Evolutionary conservation across 2,329 filamentous ascomycete species (phyloP), one percentile per base, ranked within the genome.

Genomic region (Nigrograna mackinnonii): DNA sequence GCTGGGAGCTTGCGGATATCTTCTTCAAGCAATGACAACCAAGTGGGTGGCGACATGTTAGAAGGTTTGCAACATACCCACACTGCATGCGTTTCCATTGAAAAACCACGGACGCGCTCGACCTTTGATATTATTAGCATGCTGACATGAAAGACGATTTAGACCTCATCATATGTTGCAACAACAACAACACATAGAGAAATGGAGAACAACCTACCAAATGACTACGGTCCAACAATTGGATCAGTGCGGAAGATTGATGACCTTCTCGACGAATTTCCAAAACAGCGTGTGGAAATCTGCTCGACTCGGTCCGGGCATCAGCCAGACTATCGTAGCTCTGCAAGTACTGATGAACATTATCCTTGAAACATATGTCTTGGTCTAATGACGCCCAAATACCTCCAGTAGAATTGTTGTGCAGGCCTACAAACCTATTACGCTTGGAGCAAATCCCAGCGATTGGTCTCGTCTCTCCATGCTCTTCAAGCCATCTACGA

Each of bases 1-100:
- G 69, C 68, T 2, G 78, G 78, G 3, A 80, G 55, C 50, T 79
- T 80, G 18, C 77, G 71, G 37, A 81, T 79, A 46, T 80, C 78
- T 36, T 68, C 68, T 3, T 70, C 60, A 7, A 81, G 62, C 4
- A 74, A 58, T 4, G 75, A 60, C 14, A 72, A 60, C 77, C 78
- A 80, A 33, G 71, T 69, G 5, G 78, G 77, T 16, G 67, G 57
- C 4, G 72, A 64, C 57, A 79, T 73, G 28, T 69, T 64, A 19
- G 46, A 54, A 2, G 74, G 71, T 44, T 70, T 70, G 52, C 69
- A 73, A 35, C 72, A 73, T 26, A 68, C 64, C 68, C 75, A 78
- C 5, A 80, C 70, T 21, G 76, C 75, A 54, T 80, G 77, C 22
- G 72, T 72, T 54, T 79, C 76, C 7, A 80, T 54, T 2, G 77